Percentiles rank a stretch among this genome's conserved stretches.
Conservation (phyloP, 805 yeast genomes). For the Candida railenensis region DNA sequence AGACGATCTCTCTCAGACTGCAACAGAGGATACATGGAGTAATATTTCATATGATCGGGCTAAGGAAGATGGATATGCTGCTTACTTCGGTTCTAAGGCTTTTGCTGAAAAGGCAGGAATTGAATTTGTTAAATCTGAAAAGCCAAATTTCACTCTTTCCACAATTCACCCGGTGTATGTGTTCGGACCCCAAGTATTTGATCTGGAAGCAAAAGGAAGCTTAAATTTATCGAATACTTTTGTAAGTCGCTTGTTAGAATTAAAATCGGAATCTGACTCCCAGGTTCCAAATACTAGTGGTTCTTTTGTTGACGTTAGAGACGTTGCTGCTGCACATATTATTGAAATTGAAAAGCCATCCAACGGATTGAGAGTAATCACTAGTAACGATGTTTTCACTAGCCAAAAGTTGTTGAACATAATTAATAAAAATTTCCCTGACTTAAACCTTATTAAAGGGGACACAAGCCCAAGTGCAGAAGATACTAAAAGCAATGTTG, state of each 20-base stretch:
- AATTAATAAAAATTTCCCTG: conserved; percentile 17
- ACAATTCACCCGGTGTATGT: conserved; percentile 57
- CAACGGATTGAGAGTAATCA: conserved; percentile 25
- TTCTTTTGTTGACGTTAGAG: conserved; percentile 21
- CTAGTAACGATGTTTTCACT: conserved; percentile 18
- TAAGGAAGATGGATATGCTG: conserved; percentile 30
- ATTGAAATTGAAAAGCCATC: conserved; percentile 16
- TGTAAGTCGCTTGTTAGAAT: conserved; percentile 20
- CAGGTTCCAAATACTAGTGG: conserved; percentile 10
- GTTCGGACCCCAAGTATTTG: conserved; percentile 54
- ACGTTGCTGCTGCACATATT: conserved; percentile 22
- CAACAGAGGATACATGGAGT: conserved; percentile 40
- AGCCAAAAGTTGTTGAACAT: conserved; percentile 22
- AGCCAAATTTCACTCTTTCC: conserved; percentile 36
- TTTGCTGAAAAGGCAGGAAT: conserved; percentile 34
- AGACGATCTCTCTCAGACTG: conserved; percentile 25
- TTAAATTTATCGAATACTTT: conserved; percentile 41
- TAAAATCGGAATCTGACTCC: conserved; percentile 11
- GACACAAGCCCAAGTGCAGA: conserved; percentile 4
- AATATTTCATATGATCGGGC: conserved; percentile 36
- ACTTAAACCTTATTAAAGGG: conserved; percentile 8
- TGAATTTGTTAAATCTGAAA: conserved; percentile 24
- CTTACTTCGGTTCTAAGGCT: conserved; percentile 41
- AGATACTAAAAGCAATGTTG: conserved; percentile 1
- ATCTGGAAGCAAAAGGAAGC: conserved; percentile 18